Base-by-base conservation (phyloP, 495 filamentous ascomycete genomes). In the Tirmania nivea region DNA sequence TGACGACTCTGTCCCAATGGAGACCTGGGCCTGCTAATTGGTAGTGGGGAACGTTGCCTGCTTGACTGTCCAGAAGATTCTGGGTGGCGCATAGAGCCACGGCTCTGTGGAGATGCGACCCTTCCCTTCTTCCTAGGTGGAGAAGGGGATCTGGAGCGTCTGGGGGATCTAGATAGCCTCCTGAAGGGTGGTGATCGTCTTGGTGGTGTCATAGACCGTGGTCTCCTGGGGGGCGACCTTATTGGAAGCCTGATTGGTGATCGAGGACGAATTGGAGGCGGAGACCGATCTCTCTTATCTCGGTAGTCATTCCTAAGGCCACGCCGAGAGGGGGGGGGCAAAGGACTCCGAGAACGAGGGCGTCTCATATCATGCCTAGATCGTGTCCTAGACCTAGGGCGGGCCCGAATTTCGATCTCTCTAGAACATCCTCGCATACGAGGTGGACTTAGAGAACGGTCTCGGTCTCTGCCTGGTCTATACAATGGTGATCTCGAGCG, bases 31-130 rank as follows among this genome's bases (percentile, higher is more conserved):
- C 14, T 54, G 34, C 52, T 51, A 48, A 10, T 54, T 54, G 12
- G 35, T 25, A 39, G 36, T 52, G 34, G 31, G 34, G 49, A 50
- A 31, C 10, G 54, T n/a, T 25, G 49, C 20, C 50, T 55, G 35
- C 31, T 60, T 54, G 52, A 50, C 48, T 45, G 55, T 56, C 50
- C 53, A 52, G 48, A n/a, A 14, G 42, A 31, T 25, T 21, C 21
- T n/a, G 48, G 48, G 25, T 19, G 21, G 11, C 48, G 48, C 25
- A 31, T 50, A 17, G 48, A 21, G 19, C 14, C 10, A 20, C n/a
- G 48, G 3, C n/a, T 12, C 21, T 16, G 48, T 50, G 48, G 48
- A 20, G 48, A 50, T 25, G 11, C 16, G 10, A 50, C 48, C 25
- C 48, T 50, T 12, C 48, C 21, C 16, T 31, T 19, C 21, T 50